Base-by-base conservation (phyloP, 2,329 filamentous ascomycete genomes). In the Microsporum ferrugineum region DNA sequence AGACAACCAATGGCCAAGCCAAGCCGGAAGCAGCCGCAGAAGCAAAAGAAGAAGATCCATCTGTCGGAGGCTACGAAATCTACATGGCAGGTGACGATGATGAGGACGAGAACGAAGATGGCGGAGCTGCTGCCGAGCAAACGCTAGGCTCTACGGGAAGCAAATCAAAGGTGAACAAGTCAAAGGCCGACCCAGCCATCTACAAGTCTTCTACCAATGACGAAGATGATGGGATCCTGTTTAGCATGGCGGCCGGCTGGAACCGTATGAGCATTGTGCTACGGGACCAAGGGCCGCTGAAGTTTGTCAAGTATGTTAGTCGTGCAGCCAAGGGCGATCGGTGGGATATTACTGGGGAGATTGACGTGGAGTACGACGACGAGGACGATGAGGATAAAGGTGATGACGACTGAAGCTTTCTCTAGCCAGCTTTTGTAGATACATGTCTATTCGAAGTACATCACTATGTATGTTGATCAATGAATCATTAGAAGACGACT, bases 271-370 rank as follows among this genome's bases (percentile, higher is more conserved):
- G 87, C 65, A 84, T 99, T 66, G 94, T 97, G 36, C 78, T 97
- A 66, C 83, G 94, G 62, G 94, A 99, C 71, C 85, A 84, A 66
- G 91, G 89, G 12, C 87, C 88, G 12, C 79, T 99, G 70, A 87
- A 89, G 72, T 99, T 99, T 71, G 91, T 97, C 69, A 99, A 97
- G 79, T 99, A 97, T 73, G 88, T 99, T 27, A 95, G 88, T 74
- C 80, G 80, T 63, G 83, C 81, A 58, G 94, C 94, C 5, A 84
- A 84, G 70, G 94, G 94, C 0, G 94, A 97, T 75, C 82, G 94
- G 49, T 97, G 91, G 90, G 94, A 99, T 76, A 80, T 97, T 57
- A 87, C 84, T 55, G 94, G 85, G 0, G 84, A 85, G 38, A 89
- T 88, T 72, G 89, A 87, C 29, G 86, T 96, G 36, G 80, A 80